Percentiles rank a stretch among this genome's conserved stretches.
phyloP scores from a whole-genome alignment of 805 yeast species.

The Zygosaccharomyces bailii region DNA sequence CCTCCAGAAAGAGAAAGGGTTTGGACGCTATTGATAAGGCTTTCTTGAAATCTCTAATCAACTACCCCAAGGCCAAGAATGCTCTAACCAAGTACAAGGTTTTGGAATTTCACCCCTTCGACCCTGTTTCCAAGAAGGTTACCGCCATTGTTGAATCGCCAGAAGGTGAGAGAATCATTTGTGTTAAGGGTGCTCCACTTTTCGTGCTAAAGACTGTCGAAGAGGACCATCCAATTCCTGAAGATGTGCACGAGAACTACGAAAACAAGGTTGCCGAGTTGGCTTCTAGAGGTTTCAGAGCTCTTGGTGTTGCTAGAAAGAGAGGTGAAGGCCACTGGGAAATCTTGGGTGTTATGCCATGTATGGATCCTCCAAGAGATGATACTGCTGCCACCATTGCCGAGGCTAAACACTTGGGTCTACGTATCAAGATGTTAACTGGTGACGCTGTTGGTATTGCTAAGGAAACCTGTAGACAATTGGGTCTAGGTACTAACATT shows the following conservation, averaged over 20 bases:
- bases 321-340: slow-evolving; percentile 99
- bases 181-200: slow-evolving; percentile 98
- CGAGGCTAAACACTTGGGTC: slow-evolving; percentile 89
- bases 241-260: slow-evolving; percentile 88
- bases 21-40: slow-evolving; percentile 96
- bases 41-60: slow-evolving; percentile 83
- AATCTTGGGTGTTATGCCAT: slow-evolving; percentile 96
- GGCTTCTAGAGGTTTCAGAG: slow-evolving; percentile 97
- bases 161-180: slow-evolving; percentile 88
- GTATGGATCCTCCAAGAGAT: slow-evolving; percentile 98
- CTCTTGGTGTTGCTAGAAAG: slow-evolving; percentile 98
- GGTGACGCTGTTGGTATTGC: slow-evolving; percentile 99
- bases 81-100: slow-evolving; percentile 93
- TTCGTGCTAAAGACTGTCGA: slow-evolving; percentile 95
- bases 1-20: slow-evolving; percentile 97
- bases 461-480: slow-evolving; percentile 96
- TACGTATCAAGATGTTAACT: slow-evolving; percentile 95
- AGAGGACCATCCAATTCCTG: slow-evolving; percentile 95
- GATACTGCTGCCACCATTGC: slow-evolving; percentile 92
- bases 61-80: slow-evolving; percentile 88
- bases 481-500: slow-evolving; percentile 94
- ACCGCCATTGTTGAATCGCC: slow-evolving; percentile 94
- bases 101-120: slow-evolving; percentile 94
- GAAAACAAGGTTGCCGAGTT: slow-evolving; percentile 97
- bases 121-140: slow-evolving; percentile 96